Conservation (phyloP, 148 eudicot genomes). For the Persicaria tinctoria region DNA sequence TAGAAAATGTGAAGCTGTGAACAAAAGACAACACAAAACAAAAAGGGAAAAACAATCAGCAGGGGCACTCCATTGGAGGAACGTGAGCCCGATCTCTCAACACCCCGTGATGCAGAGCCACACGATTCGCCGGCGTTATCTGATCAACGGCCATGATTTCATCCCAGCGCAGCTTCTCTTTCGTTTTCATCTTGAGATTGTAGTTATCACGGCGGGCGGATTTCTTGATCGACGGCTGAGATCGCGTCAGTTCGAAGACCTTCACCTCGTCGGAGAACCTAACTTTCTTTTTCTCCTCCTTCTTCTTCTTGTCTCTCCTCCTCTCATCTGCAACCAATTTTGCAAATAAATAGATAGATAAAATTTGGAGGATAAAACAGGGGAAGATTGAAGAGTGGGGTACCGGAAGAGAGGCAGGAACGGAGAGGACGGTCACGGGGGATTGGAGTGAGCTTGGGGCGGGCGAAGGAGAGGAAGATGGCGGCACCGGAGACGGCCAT, state of each 20-base stretch:
- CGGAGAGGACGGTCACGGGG: conserved; percentile 24
- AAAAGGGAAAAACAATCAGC: not conserved
- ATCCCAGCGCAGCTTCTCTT: conserved; percentile 18
- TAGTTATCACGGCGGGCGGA: not conserved
- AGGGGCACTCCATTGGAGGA: conserved; percentile 27
- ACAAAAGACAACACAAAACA: not conserved
- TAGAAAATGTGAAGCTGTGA: not conserved
- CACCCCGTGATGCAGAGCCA: conserved; percentile 50
- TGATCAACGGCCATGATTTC: conserved; percentile 2
- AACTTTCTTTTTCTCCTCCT: conserved; percentile 51
- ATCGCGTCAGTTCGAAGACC: conserved; percentile 17
- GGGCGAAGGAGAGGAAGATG: conserved; percentile 34
- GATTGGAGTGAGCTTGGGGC: conserved; percentile 19
- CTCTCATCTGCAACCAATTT: conserved; percentile 18
- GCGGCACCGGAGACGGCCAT: conserved; percentile 61
- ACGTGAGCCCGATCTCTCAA: conserved; percentile 40
- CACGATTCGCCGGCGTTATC: conserved; percentile 45
- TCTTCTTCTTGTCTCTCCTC: conserved; percentile 30
- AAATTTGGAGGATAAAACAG: not conserved
- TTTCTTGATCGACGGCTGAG: conserved; percentile 22
- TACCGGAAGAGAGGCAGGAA: conserved; percentile 53
- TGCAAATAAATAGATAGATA: not conserved
- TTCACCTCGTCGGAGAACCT: conserved; percentile 46
- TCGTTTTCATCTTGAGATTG: conserved; percentile 3
- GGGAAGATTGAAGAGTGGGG: not conserved